phyloP scores from a whole-genome alignment of 208 protist species.

The Tetramitus jugosus region DNA sequence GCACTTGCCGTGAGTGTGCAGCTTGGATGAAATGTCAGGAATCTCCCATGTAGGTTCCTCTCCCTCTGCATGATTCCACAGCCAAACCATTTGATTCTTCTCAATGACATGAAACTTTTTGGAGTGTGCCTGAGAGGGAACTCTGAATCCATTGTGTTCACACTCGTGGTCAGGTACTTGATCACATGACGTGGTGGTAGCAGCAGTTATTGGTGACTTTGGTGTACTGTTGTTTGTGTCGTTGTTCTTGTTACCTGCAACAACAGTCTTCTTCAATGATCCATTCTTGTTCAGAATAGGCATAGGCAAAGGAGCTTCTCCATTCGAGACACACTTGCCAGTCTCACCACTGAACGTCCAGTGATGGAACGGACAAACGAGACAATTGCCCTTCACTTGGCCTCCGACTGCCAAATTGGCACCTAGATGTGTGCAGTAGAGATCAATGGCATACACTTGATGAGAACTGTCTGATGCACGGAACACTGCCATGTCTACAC shows the following conservation, averaged over 20 bases:
- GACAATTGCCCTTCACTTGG: slow-evolving; percentile 22
- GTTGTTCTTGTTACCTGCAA: slow-evolving; percentile 26
- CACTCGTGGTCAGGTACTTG: not conserved
- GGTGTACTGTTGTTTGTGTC: no score
- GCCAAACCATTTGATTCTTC: not conserved
- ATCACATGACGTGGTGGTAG: not conserved
- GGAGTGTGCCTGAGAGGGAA: not conserved
- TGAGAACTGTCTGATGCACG: not conserved
- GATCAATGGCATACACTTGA: slow-evolving; percentile 24
- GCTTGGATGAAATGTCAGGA: not conserved
- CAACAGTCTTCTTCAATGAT: no score
- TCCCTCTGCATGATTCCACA: not conserved
- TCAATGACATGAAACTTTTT: not conserved
- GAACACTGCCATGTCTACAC: not conserved
- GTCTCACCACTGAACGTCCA: slow-evolving; percentile 33
- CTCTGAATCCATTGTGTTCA: no score
- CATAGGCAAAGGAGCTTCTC: not conserved
- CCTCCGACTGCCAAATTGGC: slow-evolving; percentile 32
- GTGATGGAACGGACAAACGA: slow-evolving; percentile 33
- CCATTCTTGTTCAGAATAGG: slow-evolving; percentile 8
- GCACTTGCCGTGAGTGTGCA: not conserved
- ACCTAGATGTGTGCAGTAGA: slow-evolving; percentile 37
- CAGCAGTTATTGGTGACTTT: not conserved
- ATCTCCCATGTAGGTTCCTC: not conserved
- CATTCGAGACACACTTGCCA: slow-evolving; percentile 30